These are phyloP conservation scores for Apiospora phragmitis DNA, from an alignment of 2,329 filamentous ascomycete genomes.

Conservation along the genomic window DNA sequence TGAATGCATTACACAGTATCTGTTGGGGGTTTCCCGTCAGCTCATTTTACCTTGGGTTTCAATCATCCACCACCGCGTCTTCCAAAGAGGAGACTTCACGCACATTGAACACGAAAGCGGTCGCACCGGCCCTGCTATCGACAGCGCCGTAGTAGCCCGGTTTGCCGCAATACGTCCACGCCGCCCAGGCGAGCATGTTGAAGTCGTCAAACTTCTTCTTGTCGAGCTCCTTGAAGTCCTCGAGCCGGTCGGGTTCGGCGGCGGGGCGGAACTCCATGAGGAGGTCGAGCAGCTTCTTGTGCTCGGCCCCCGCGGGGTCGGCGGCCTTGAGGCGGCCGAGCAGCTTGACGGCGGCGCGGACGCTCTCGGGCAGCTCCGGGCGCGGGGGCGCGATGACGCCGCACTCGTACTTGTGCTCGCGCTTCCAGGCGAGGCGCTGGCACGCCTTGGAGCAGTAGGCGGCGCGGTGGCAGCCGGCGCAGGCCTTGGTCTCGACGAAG, in stretches of 20 bases:
- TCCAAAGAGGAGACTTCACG: constrained; percentile 1
- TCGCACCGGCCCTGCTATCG: constrained; percentile 15
- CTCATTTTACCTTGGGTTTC: constrained; percentile 9
- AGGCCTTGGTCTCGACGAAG: constrained; percentile 24
- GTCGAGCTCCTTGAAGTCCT: constrained; percentile 19
- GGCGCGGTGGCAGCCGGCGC: constrained; percentile 25
- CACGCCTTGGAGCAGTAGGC: constrained; percentile 30
- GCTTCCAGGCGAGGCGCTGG: constrained; percentile 30
- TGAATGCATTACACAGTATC: constrained; percentile 23
- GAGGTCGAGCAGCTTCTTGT: constrained; percentile 18
- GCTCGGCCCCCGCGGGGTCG: constrained; percentile 15
- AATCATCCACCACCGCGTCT: neutral
- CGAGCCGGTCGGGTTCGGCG: constrained; percentile 14
- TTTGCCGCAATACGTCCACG: constrained; percentile 23
- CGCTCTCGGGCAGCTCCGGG: constrained; percentile 21
- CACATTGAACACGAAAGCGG: constrained; percentile 26
- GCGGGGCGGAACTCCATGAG: constrained; percentile 21
- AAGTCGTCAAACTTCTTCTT: constrained; percentile 24
- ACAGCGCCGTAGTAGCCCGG: constrained; percentile 17
- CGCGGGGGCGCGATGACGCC: constrained; percentile 24
- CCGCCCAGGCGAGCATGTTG: constrained; percentile 22
- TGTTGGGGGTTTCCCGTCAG: constrained; percentile 12
- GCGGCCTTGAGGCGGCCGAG: constrained; percentile 26
- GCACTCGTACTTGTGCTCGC: constrained; percentile 31
- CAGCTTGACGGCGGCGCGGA: constrained; percentile 27